Evolutionary conservation across 1,284 basidiomycete genomes (phyloP), one percentile per base, ranked within the genome.

Genomic region (Stygiomarasmius scandens): DNA sequence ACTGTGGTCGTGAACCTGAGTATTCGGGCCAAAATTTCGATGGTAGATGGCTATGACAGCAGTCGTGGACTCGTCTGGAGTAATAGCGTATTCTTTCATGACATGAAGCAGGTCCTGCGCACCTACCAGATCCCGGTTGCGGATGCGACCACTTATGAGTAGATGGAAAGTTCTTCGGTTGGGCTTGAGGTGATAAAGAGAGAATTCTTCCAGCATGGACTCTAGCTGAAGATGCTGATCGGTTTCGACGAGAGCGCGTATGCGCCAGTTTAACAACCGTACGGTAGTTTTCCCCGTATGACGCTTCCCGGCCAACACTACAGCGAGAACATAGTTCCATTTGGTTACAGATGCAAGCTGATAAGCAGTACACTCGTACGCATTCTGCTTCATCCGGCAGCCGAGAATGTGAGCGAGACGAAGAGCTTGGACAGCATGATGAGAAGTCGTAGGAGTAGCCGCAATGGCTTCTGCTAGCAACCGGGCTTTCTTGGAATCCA

Each of bases 211-310:
- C 53, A 87, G 68, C 2, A 81, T 73, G 24, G 64, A 65, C 60
- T 76, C 70, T 36, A 91, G 71, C 9, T 66, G 65, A 23, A 69
- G 66, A 63, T 79, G 89, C 41, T 79, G 68, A 55, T 78, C 72
- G 4, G 71, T 73, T 66, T 89, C 85, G 58, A 85, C 68, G 44
- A 83, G 66, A 1, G 86, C 85, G 38, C 81, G 81, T 19, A 79
- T 73, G 49, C 79, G 80, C 89, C 87, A 91, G 68, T 92, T 85
- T 63, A 92, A 75, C 20, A 92, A 72, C 23, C 82, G 79, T 29
- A 72, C 64, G 2, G 82, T 85, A 1, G 79, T 75, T 55, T 72
- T 74, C 49, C 80, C 78, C 10, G 77, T 74, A 19, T 82, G 78
- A 38, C 70, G 65, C 58, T 73, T 75, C 51, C 79, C 85, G 16